These are phyloP conservation scores for Bromus sterilis DNA, from an alignment of 176 grass and related monocot genomes.

Conservation along the genomic window DNA sequence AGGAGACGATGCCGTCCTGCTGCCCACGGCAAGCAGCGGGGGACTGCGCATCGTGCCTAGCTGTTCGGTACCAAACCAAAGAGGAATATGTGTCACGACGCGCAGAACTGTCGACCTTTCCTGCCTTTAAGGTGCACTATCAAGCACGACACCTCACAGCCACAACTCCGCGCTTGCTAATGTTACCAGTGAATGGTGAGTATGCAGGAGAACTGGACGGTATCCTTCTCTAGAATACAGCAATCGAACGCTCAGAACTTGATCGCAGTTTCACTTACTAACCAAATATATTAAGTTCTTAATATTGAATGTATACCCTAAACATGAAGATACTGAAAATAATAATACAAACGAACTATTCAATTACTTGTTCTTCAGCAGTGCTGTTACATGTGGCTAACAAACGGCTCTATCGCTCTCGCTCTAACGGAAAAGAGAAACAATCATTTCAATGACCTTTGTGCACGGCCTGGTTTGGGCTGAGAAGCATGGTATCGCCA, in stretches of 20 bases:
- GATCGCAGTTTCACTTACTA: neutral
- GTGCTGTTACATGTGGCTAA: neutral
- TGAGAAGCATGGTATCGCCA: neutral
- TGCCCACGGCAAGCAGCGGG: conserved; percentile 9
- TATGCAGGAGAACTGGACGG: neutral
- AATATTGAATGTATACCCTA: neutral
- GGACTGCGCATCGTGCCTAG: neutral
- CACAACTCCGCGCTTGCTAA: neutral
- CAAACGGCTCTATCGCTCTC: neutral
- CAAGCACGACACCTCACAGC: conserved; percentile 20
- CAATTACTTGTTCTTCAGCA: neutral
- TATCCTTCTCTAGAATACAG: neutral
- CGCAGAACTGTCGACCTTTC: conserved; percentile 13
- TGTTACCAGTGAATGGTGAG: neutral
- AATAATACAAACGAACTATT: neutral
- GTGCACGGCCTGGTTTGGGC: neutral
- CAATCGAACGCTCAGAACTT: neutral
- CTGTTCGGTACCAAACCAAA: neutral
- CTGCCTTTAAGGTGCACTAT: conserved; percentile 24
- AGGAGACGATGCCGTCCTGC: conserved; percentile 12
- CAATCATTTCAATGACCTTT: neutral
- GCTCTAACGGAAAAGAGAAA: neutral
- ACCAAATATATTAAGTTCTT: neutral
- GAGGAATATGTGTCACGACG: conserved; percentile 6
- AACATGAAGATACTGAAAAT: neutral